Conservation (phyloP, 2,329 filamentous ascomycete genomes). For the Xylariaceae sp. region DNA sequence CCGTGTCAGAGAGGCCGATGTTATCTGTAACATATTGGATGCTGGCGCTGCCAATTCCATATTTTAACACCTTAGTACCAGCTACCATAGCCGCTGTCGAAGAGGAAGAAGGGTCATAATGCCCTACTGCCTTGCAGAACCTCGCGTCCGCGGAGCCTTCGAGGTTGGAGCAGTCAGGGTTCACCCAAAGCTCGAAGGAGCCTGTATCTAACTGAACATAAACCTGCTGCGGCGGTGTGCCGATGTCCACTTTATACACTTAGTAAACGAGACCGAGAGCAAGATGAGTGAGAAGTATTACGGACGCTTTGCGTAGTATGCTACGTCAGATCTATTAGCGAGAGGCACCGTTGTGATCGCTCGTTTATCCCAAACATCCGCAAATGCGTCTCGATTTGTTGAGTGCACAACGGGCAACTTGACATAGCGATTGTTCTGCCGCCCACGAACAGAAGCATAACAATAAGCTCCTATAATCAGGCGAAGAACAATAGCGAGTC, state of each 20-base stretch:
- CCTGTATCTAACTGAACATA: slow-evolving; percentile 62
- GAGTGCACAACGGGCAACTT: slow-evolving; percentile 49
- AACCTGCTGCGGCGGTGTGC: slow-evolving; percentile 56
- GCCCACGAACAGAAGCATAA: slow-evolving; percentile 20
- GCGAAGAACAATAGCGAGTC: slow-evolving; percentile 22
- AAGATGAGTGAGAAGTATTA: slow-evolving; percentile 11
- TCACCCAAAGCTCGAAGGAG: slow-evolving; percentile 65
- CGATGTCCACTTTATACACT: slow-evolving; percentile 48
- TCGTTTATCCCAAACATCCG: slow-evolving; percentile 42
- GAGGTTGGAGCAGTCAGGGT: slow-evolving; percentile 59
- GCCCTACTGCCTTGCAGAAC: slow-evolving; percentile 51
- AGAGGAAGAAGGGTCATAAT: slow-evolving; percentile 48
- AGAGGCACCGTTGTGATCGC: slow-evolving; percentile 46
- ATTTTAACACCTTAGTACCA: slow-evolving; percentile 46
- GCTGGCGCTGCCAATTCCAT: slow-evolving; percentile 55
- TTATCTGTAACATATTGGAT: slow-evolving; percentile 54
- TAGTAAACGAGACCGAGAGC: slow-evolving; percentile 15
- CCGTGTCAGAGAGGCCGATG: slow-evolving; percentile 46
- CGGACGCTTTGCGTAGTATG: slow-evolving; percentile 55
- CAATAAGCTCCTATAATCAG: slow-evolving; percentile 28
- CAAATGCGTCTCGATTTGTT: slow-evolving; percentile 44
- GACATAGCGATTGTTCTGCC: slow-evolving; percentile 43
- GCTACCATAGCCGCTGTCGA: slow-evolving; percentile 40
- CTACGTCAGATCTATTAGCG: slow-evolving; percentile 55
- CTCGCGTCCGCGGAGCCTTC: slow-evolving; percentile 39